Evolutionary conservation across 768 basidiomycete genomes (phyloP), one percentile per base, ranked within the genome.

Genomic region (Hericium coralloides): DNA sequence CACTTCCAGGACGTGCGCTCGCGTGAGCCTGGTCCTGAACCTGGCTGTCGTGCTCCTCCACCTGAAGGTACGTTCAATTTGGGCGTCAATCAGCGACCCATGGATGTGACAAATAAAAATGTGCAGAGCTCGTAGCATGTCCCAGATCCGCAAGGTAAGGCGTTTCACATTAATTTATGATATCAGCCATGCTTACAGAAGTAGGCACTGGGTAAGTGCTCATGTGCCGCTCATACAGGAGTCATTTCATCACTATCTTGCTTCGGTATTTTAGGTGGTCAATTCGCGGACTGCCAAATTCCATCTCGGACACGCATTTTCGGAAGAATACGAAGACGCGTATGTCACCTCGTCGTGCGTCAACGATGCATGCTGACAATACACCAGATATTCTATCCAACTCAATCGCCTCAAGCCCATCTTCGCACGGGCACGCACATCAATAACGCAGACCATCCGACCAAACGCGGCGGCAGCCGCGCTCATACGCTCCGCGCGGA

Each of bases 121-220:
- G 43, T 17, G 15, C 61, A 87, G 87, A 87, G 66, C 72, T 83
- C 23, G 85, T 86, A 22, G 82, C 86, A n/a, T 89, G 87, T 64
- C 87, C 87, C 18, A 73, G 86, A 53, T 73, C 75, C 22, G 82
- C 83, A 38, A 81, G 83, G 84, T 85, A 66, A 66, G 75, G 64
- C 52, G 48, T 31, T 39, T 53, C 39, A 41, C 43, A 38, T 26
- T 52, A 52, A 51, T 8, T 22, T 26, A 20, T 38, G 37, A 43
- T 52, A 56, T 53, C 23, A 53, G 56, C 41, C 53, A 57, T 63
- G 53, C 58, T 60, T 31, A 59, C 54, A 55, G 22, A 52, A 18
- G 10, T 57, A 85, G 84, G 65, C 85, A 87, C 65, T 87, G 84
- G 85, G 83, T 85, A 71, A 38, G 70, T 38, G 14, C 10, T 37